A percentile compares a stretch with the other conserved stretches of the same genome.
These are phyloP conservation scores for Coniochaeta pulveracea DNA, from an alignment of 2,329 filamentous ascomycete genomes.

Conservation along the genomic window DNA sequence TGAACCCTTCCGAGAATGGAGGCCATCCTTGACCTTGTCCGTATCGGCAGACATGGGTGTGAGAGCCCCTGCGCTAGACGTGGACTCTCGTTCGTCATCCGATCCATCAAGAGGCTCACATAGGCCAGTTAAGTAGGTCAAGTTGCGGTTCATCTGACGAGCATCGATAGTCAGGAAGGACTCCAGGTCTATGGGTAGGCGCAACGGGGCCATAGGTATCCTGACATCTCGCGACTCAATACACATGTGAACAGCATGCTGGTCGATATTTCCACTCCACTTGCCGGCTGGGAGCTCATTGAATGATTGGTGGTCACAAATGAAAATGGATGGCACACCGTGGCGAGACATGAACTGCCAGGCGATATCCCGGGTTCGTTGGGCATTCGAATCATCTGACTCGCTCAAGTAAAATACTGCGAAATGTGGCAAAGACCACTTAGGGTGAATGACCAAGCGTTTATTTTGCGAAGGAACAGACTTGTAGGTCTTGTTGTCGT, in stretches of 20 bases:
- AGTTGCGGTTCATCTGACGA: slow-evolving; percentile 40
- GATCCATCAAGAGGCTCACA: slow-evolving; percentile 11
- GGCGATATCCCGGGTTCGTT: slow-evolving; percentile 26
- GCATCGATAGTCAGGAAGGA: slow-evolving; percentile 39
- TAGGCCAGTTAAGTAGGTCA: slow-evolving; percentile 34
- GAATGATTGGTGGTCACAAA: slow-evolving; percentile 31
- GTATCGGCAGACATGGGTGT: no score
- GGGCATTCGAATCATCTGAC: slow-evolving; percentile 24
- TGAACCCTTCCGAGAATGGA: no score
- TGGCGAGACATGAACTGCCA: slow-evolving; percentile 36
- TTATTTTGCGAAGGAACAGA: slow-evolving; percentile 23
- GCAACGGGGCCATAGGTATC: slow-evolving; percentile 22
- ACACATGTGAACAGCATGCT: slow-evolving; percentile 33
- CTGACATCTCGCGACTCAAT: slow-evolving; percentile 29
- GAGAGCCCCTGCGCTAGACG: no score
- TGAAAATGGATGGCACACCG: slow-evolving; percentile 33
- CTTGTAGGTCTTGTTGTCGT: slow-evolving; percentile 23
- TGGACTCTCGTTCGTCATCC: neutral
- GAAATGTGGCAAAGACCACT: slow-evolving; percentile 35
- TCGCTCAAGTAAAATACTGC: slow-evolving; percentile 36
- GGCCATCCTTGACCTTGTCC: no score
- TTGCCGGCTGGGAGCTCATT: slow-evolving; percentile 18
- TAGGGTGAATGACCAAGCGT: slow-evolving; percentile 27
- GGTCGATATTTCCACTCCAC: slow-evolving; percentile 24
- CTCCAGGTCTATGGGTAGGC: slow-evolving; percentile 34